Base-by-base conservation (phyloP, 2,329 filamentous ascomycete genomes). In the Escovopsis sp. region DNA sequence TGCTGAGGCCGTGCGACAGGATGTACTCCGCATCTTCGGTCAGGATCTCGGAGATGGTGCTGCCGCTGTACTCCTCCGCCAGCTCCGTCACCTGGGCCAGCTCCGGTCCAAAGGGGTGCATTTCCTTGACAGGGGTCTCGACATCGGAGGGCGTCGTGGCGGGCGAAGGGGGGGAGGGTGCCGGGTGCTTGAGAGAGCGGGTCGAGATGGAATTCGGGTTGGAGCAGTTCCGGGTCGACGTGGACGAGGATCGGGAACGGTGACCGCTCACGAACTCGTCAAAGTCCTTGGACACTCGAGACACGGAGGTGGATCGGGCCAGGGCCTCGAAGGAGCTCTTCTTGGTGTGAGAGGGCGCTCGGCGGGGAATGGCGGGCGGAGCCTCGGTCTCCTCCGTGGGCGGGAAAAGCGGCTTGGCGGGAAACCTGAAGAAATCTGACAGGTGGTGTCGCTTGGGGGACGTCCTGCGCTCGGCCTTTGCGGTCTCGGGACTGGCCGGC, bases 81-180 rank as follows among this genome's bases (percentile, higher is more conserved):
- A 95, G 74, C 62, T 96, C 91, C 42, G 87, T 86, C 23, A 96
- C 85, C 62, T 96, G 83, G 44, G 85, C 86, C 42, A 96, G 69
- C 62, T 98, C 91, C 40, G 82, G 80, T 42, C 85, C 85, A 54
- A 96, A 96, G 0, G 89, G 89, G 59, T 91, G 77, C 38, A 62
- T 52, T 26, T 67, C 60, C 56, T 64, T 61, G 49, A 47, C 40
- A 38, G 46, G 38, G 23, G 46, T 51, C 26, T 67, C 66, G 43
- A 63, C 61, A 56, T 53, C 49, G 26, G 61, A 49, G 40, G 59
- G 49, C 40, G 57, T 51, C 43, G 56, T 56, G 39, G 57, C 46
- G 12, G 59, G 58, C n/a, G 57, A 48, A 1, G 57, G 47, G 32
- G 56, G 47, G 39, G 51, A 58, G 47, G 48, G 47, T 3, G 8